Base-by-base conservation (phyloP, 768 basidiomycete species). In the Hemileccinum rubropunctum region DNA sequence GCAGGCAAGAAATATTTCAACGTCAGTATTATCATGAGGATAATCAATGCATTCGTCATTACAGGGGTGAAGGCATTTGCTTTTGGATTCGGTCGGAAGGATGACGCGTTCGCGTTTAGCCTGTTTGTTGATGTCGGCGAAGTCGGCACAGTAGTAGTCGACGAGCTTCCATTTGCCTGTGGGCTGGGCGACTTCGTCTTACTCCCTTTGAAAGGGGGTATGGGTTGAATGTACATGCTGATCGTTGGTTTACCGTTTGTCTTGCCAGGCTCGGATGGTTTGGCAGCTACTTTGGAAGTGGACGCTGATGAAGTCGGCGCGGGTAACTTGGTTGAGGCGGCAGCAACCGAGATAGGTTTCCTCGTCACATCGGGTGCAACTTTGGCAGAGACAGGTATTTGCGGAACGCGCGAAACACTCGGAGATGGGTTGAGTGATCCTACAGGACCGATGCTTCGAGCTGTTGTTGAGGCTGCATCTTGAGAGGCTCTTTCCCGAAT, bases 11-110 rank as follows among this genome's bases (percentile, higher is more conserved):
- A 21, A 45, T 41, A 49, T 20, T 49, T 53, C 18, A 32, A 49
- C 15, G 56, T 66, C 58, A 68, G 55, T 52, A 48, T 48, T 36
- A 44, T 34, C 9, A 50, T 18, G 10, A 14, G 38, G 21, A 53
- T 39, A 53, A 48, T 54, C 41, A 47, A 15, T 37, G 41, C 40
- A 46, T 23, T 58, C 30, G 48, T 27, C 39, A 66, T 75, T 73
- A 82, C 82, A 63, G 84, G 88, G 63, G 80, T 86, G 69, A 88
- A 91, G 54, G 81, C 73, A 65, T 75, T 77, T 61, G 89, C 90
- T 74, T 86, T 86, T 48, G 84, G 82, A 63, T 86, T 93, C 12
- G 94, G 92, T 62, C 85, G 85, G 79, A 98, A 98, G 48, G 92
- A 90, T 23, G 86, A 84, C 12, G 95, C 95, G 51, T 88, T 88